Base-by-base conservation (phyloP, 2,329 filamentous ascomycete species). In the Diaporthe sp. region DNA sequence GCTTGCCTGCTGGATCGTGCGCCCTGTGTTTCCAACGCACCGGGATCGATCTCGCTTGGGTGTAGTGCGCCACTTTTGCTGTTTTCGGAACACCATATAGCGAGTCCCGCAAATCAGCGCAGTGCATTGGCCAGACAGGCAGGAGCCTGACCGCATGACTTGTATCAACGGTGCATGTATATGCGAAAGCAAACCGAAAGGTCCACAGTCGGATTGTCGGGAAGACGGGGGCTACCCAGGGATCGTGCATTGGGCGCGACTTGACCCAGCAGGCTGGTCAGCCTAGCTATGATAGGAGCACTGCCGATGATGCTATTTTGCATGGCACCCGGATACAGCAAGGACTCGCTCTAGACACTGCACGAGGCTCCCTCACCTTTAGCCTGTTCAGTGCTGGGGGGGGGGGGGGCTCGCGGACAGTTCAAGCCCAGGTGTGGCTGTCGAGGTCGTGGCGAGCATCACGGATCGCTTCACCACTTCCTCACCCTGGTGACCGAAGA, bases 21-120 rank as follows among this genome's bases (percentile, higher is more conserved):
- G 47, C 44, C 31, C 10, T 39, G 22, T 53, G 47, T 53, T 15
- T 68, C 65, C 47, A 39, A 39, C 31, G 15, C 65, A 42, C n/a
- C 47, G 65, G 65, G 65, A 68, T 47, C 65, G 65, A 53, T 68
- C 63, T 68, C 63, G 63, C 63, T 68, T 68, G 63, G 22, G 63
- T 68, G 44, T 17, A 31, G 10, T 17, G 47, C 31, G 63, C 63
- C 31, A 51, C 63, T 51, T 51, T 51, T 49, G 28, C 63, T 37
- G 47, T 51, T 53, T 51, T n/a, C 22, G 63, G 47, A 53, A 51
- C 13, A 37, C n/a, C 13, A 6, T 17, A 37, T 20, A 17, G 42
- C 47, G 22, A 20, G 51, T 25, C 10, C 25, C 61, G 42, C 61
- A 51, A 53, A 68, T 53, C 63, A 68, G 28, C 47, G 13, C 44